Percentiles rank a stretch among this genome's conserved stretches.
phyloP scores from a whole-genome alignment of 2,329 filamentous ascomycete species.

The Diaporthe sp. region DNA sequence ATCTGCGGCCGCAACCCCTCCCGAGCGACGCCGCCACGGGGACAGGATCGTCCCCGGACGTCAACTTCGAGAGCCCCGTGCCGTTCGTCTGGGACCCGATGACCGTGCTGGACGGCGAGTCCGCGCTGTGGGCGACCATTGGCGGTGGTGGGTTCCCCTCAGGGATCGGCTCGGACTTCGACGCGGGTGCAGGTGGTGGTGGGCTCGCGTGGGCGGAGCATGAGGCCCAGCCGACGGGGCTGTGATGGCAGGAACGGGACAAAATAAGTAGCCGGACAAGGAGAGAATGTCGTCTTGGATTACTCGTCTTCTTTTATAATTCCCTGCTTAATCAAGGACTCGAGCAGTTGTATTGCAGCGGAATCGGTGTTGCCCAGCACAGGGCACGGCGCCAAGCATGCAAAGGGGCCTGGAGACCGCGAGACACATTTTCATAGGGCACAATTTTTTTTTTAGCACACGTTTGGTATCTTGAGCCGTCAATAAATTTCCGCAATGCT shows the following conservation, averaged over 20 bases:
- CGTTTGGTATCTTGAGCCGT: too few species aligned
- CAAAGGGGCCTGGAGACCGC: too few species aligned
- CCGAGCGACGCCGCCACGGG: not conserved
- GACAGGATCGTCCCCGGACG: not conserved
- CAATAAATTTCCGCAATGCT: too few species aligned
- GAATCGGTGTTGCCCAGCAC: too few species aligned
- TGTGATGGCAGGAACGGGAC: not conserved
- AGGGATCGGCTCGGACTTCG: not conserved
- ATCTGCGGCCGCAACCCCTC: not conserved
- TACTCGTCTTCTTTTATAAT: not conserved
- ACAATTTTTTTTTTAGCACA: too few species aligned
- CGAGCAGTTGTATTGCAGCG: too few species aligned
- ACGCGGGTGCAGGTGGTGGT: not conserved
- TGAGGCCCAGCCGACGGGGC: too few species aligned
- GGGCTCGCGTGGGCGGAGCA: not conserved
- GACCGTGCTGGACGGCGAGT: conserved; percentile 14
- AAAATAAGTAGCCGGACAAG: not conserved
- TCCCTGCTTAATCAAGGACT: too few species aligned
- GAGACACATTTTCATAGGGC: too few species aligned
- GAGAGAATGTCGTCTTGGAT: not conserved
- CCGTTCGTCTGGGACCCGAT: conserved; percentile 4
- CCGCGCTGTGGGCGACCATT: not conserved
- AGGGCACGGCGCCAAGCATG: too few species aligned
- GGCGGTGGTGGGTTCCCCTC: not conserved
- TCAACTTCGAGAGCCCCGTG: not conserved